Base-by-base conservation (phyloP, 495 filamentous ascomycete genomes). In the Elaphomyces granulatus region DNA sequence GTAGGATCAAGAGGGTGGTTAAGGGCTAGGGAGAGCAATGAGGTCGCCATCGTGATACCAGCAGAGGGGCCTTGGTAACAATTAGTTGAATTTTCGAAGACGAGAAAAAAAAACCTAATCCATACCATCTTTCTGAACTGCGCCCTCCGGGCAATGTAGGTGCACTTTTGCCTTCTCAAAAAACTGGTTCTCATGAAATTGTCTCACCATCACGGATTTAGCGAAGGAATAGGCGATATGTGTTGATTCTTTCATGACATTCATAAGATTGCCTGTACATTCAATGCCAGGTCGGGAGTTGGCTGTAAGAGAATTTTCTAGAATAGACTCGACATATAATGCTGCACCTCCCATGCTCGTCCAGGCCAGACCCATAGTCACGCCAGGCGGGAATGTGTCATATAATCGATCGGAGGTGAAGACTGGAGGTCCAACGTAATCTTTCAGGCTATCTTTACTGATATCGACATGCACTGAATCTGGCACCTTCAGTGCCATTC, bases 331-430 rank as follows among this genome's bases (percentile, higher is more conserved):
- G 43, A 96, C 82, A 57, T 99, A 99, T 44, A 99, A 72, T 15
- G 88, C 92, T 3, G 90, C 82, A 49, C 92, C 92, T 50, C 92
- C 92, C 76, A 99, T 82, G 53, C 79, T 80, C n/a, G 92, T 96
- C 88, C 87, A 95, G 36, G 92, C 92, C 40, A 99, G 77, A 46
- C 92, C 92, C 92, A 99, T 99, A 28, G 86, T 86, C 26, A 99
- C 92, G 56, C 92, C 92, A n/a, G 90, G 76, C 6, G 92, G 92
- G 41, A 87, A 93, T 30, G 74, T 74, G 51, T 96, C 92, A 62
- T 95, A 99, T 40, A 99, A 71, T 36, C 92, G 77, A 60, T 99
- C 92, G 8, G 88, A 80, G 15, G 85, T 99, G 63, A 94, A 99
- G 26, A 95, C 70, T 2, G 90, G 86, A 1, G 92, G 87, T 12